A percentile compares a stretch with the other conserved stretches of the same genome.
Evolutionary conservation across 192 early-diverging fungal genomes (phyloP).

Genomic region (Backusella tarrabulga): DNA sequence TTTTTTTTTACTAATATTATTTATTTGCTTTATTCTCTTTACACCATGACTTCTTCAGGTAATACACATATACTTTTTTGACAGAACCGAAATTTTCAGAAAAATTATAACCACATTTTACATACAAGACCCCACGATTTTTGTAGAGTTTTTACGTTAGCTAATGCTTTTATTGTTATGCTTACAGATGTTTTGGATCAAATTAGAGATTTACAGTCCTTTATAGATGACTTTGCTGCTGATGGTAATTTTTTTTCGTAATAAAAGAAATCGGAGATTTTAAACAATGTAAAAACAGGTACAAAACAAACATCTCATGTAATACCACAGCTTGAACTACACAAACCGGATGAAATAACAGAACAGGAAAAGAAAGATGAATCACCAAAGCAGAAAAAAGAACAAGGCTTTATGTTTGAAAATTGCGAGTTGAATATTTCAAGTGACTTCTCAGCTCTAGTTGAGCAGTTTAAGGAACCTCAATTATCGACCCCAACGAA

Average conservation of each 20-base stretch:
- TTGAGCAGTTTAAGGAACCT: neutral
- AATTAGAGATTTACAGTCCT: slow-evolving; percentile 27
- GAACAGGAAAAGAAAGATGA: neutral
- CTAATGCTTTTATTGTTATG: neutral
- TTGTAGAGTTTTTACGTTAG: neutral
- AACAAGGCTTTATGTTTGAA: neutral
- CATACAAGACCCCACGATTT: neutral
- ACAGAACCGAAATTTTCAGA: neutral
- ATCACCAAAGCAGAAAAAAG: neutral
- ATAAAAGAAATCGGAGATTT: slow-evolving; percentile 10
- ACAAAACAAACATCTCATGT: neutral
- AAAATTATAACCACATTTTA: neutral
- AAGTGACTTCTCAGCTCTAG: neutral
- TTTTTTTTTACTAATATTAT: neutral
- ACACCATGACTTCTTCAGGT: neutral
- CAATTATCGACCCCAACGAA: neutral
- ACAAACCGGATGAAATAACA: slow-evolving; percentile 1
- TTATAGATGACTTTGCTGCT: slow-evolving; percentile 29
- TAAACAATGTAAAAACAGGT: neutral
- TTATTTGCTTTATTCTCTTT: neutral
- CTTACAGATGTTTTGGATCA: slow-evolving; percentile 22
- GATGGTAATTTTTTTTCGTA: neutral
- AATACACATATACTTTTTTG: neutral
- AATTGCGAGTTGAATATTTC: neutral
- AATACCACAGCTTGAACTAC: neutral